phyloP scores from a whole-genome alignment of 148 eudicot genomes.

The Silene uniflora region DNA sequence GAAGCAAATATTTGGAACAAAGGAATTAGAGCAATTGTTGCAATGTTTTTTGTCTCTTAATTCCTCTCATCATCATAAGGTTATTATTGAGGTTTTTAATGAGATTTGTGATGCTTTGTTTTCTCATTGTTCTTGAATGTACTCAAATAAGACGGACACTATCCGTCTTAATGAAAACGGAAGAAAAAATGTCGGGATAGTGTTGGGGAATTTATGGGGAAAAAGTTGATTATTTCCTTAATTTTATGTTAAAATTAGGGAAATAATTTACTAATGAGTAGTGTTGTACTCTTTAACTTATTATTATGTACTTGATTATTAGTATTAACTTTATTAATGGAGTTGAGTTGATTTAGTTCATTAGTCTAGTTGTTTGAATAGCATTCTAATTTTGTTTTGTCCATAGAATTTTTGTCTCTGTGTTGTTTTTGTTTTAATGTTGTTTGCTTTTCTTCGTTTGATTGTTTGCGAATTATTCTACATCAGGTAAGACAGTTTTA shows the following conservation, averaged over 20 bases:
- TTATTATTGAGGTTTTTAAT: slow-evolving; percentile 53
- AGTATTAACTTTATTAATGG: neutral
- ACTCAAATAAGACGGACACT: no score
- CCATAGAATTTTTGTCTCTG: neutral
- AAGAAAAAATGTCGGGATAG: neutral
- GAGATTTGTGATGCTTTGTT: slow-evolving; percentile 78
- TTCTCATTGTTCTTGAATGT: slow-evolving; percentile 32
- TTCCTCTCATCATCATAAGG: slow-evolving; percentile 52
- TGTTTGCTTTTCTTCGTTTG: neutral
- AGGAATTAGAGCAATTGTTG: slow-evolving; percentile 48
- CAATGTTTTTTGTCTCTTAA: slow-evolving; percentile 60
- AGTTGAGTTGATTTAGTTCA: slow-evolving; percentile 10
- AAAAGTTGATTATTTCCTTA: neutral
- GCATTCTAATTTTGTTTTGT: slow-evolving; percentile 3
- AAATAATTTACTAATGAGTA: slow-evolving; percentile 3
- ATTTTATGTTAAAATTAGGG: slow-evolving; percentile 9
- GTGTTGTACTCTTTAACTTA: neutral
- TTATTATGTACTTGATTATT: slow-evolving; percentile 8
- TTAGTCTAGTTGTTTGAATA: slow-evolving; percentile 8
- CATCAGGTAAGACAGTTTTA: no score
- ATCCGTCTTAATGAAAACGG: no score
- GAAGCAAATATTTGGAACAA: slow-evolving; percentile 48
- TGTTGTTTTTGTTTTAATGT: slow-evolving; percentile 4
- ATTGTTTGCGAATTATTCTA: neutral
- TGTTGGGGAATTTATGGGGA: neutral